These are phyloP conservation scores for Lichtheimia hyalospora DNA, from an alignment of 371 early-diverging fungal genomes.

Conservation along the genomic window DNA sequence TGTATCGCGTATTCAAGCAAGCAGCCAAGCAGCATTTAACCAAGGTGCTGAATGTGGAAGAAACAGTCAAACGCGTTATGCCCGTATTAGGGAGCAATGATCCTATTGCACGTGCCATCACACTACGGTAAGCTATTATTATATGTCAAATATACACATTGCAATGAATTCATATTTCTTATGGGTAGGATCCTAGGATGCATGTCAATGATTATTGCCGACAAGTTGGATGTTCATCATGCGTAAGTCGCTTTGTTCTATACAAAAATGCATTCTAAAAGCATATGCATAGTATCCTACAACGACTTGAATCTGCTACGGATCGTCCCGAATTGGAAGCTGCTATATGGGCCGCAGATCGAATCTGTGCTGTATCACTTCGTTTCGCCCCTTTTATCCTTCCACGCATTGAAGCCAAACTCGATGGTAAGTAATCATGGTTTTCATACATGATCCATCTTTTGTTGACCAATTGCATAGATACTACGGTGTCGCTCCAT, in stretches of 20 bases:
- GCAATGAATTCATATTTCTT: not conserved
- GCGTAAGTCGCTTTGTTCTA: constrained; percentile 34
- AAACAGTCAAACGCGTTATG: constrained; percentile 51
- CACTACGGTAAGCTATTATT: constrained; percentile 51
- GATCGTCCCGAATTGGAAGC: constrained; percentile 57
- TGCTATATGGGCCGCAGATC: constrained; percentile 58
- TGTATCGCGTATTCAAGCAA: constrained; percentile 53
- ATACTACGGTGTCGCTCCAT: constrained; percentile 25
- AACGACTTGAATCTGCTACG: constrained; percentile 42
- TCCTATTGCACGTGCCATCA: constrained; percentile 50
- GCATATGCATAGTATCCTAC: constrained; percentile 44
- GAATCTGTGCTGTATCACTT: constrained; percentile 51
- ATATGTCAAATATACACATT: not conserved
- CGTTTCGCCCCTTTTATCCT: constrained; percentile 53
- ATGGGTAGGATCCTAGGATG: constrained; percentile 52
- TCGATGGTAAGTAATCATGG: constrained; percentile 23
- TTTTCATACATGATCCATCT: constrained; percentile 16
- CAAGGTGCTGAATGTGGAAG: constrained; percentile 57
- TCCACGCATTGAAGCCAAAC: constrained; percentile 27
- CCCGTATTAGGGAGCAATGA: constrained; percentile 57
- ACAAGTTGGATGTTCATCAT: constrained; percentile 57
- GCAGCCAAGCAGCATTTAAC: constrained; percentile 48
- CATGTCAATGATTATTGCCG: constrained; percentile 55
- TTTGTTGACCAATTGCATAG: constrained; percentile 15
- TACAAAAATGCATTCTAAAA: not conserved